Conservation (phyloP, 2,329 filamentous ascomycete genomes). For the Hypoxylon sp. region DNA sequence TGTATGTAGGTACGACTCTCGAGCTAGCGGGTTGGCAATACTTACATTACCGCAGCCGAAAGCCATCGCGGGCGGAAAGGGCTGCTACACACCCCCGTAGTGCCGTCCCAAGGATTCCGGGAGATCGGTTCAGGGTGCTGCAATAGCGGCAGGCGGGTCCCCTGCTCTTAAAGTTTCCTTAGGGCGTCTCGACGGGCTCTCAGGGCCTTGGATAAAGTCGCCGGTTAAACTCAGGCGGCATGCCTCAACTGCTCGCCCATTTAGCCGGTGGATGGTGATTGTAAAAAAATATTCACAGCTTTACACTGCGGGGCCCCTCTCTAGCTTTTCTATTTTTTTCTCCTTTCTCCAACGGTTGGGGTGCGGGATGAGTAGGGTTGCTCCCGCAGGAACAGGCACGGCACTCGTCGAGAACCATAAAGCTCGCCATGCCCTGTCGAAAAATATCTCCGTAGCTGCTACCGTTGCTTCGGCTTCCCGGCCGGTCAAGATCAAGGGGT, state of each 20-base stretch:
- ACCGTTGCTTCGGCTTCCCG: constrained; percentile 35
- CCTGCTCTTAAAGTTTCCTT: constrained; percentile 1
- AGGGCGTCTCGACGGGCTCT: constrained; percentile 40
- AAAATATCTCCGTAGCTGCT: constrained; percentile 41
- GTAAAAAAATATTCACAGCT: constrained; percentile 9
- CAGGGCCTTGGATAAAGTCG: constrained; percentile 43
- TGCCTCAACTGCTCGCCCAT: constrained; percentile 40
- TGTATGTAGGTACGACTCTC: constrained; percentile 6
- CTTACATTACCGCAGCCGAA: constrained; percentile 35
- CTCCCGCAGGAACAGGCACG: constrained; percentile 42
- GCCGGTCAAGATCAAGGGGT: constrained; percentile 22
- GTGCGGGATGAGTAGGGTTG: constrained; percentile 37
- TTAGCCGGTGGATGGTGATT: constrained; percentile 36
- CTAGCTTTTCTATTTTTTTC: constrained; percentile 14
- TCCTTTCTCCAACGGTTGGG: constrained; percentile 39
- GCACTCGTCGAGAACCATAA: constrained; percentile 34
- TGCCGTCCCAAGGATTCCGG: constrained; percentile 41
- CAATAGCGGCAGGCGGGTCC: constrained; percentile 26
- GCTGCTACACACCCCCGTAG: constrained; percentile 26
- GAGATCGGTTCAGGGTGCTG: constrained; percentile 44
- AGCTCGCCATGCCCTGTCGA: constrained; percentile 13
- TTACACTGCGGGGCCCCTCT: constrained; percentile 24
- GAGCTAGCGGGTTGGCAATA: constrained; percentile 27
- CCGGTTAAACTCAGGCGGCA: constrained; percentile 41
- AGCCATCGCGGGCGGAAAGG: constrained; percentile 33